phyloP scores from a whole-genome alignment of 305 asterid genomes.

The Rubia tinctorum region DNA sequence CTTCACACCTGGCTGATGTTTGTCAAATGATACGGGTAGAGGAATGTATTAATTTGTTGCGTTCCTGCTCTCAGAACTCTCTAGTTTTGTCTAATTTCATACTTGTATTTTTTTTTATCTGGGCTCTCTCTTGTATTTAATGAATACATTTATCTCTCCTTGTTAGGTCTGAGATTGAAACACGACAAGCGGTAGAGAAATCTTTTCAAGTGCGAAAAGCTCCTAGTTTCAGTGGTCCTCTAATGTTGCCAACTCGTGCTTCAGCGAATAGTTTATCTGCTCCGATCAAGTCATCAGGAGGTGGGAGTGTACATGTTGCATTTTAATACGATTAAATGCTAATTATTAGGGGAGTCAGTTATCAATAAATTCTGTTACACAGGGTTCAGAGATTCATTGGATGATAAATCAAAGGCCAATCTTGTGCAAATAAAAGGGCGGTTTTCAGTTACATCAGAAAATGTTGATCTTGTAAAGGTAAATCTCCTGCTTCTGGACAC shows the following conservation, averaged over 20 bases:
- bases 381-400: constrained; percentile 86
- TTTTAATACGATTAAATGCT: constrained; percentile 22
- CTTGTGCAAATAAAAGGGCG: constrained; percentile 98
- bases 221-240: constrained; percentile 96
- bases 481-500: constrained; percentile 19
- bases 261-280: constrained; percentile 99
- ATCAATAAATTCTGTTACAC: constrained; percentile 19
- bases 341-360: constrained; percentile 13
- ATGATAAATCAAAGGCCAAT: constrained; percentile 82
- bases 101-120: not conserved
- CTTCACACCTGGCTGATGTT: not conserved
- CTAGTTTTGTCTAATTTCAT: not conserved
- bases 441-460: constrained; percentile 97
- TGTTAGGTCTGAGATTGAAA: constrained; percentile 68
- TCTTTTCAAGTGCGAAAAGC: constrained; percentile 63
- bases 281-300: constrained; percentile 96
- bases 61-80: no score
- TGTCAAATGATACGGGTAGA: not conserved
- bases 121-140: not conserved
- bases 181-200: constrained; percentile 57
- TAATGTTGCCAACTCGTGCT: constrained; percentile 95
- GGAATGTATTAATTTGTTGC: not conserved
- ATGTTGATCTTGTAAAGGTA: constrained; percentile 98
- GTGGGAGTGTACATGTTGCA: constrained; percentile 36
- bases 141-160: constrained; percentile 18